Evolutionary conservation across 164 flowering plant genomes (phyloP), one percentile per base, ranked within the genome.

Genomic region (Platanus orientalis): DNA sequence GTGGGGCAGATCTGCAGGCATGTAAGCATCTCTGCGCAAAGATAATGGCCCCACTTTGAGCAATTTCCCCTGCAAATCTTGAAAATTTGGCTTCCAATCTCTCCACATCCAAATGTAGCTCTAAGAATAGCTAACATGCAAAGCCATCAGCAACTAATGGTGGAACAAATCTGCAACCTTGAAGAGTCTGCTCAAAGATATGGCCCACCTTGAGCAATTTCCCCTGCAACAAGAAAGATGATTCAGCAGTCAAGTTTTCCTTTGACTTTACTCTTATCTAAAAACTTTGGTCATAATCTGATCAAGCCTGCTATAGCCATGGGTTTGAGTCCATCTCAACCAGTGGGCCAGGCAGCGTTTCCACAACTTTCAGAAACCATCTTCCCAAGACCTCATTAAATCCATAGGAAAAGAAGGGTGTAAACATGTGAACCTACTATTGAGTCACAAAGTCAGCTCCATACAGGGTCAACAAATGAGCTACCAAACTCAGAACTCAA

Each of bases 111-210:
- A 10, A 54, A 19, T 45, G 21, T 44, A 27, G 47, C 53, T 12
- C 28, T 34, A 27, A 11, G 48, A 23, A 20, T 30, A 25, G 58
- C 57, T 71, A 78, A 57, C 69, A 56, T 66, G 71, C 62, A 50
- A 60, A 23, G 25, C 67, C 71, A 53, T 81, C 78, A 7, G 76
- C 78, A 44, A 75, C 69, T 42, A 89, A 36, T 30, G 98, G 93
- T 12, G 98, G 97, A 58, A 87, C 60, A 68, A 89, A 89, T 53
- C 74, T 79, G 75, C 63, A 75, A 61, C 81, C 84, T 72, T 79
- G 72, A 61, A 89, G 90, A 39, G 96, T 94, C 73, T 89, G 98
- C 84, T 94, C 98, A 75, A 94, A 94, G 61, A 94, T 77, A 69
- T 91, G 97, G 23, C 91, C 98, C 25, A 94, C 84, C 76, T 74